Base-by-base conservation (phyloP, 495 filamentous ascomycete species). In the Aspergillus asperescens region DNA sequence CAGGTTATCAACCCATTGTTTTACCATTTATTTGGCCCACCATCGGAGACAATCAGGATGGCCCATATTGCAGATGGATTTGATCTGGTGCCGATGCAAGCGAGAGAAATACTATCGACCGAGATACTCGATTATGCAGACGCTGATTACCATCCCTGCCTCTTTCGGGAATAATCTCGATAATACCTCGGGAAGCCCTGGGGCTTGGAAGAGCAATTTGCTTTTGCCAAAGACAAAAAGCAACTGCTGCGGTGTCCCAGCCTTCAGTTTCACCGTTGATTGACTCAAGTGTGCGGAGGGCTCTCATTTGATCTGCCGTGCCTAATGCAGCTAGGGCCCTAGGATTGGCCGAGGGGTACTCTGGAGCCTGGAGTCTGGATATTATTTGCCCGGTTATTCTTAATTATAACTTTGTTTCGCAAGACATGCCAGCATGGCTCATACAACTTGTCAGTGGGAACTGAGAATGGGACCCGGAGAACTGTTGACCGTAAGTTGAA, bases 261-360 rank as follows among this genome's bases (percentile, higher is more conserved):
- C 1, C 32, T 35, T 2, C 5, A 15, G 16, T 4, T 35, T 15
- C 13, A 16, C 13, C 6, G 1, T 15, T 16, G 28, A 47, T 34
- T 47, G 44, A 47, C 28, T 47, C 16, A 20, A 47, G 44, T 23
- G n/a, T n/a, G 13, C 16, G 43, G 43, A 9, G 20, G 7, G n/a
- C n/a, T 29, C 31, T 29, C 44, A 47, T 29, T 47, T 47, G 44
- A 47, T 47, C 44, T 47, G 44, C 44, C 28, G 19, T 47, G 44
- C 32, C 44, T 29, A 47, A 47, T 47, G 19, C 13, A 44, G 32
- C 29, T 10, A 35, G 32, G 32, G 16, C 16, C 32, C n/a, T n/a
- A n/a, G n/a, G n/a, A n/a, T n/a, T n/a, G n/a, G n/a, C n/a, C n/a
- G n/a, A n/a, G n/a, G n/a, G n/a, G n/a, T n/a, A n/a, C n/a, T n/a